These are phyloP conservation scores for Trypanosoma boissoni DNA, from an alignment of 208 protist genomes.

Conservation along the genomic window DNA sequence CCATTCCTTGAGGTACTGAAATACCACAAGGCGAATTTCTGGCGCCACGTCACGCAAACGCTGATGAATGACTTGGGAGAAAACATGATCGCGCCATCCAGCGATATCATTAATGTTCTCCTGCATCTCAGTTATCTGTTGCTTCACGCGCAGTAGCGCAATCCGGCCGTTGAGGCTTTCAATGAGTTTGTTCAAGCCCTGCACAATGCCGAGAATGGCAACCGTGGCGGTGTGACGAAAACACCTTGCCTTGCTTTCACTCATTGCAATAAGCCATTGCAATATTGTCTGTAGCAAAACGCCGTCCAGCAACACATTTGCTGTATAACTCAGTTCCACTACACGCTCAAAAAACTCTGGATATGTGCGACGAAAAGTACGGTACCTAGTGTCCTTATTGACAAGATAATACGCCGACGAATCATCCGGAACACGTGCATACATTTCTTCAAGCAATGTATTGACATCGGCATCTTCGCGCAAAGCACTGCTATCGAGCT, in stretches of 20 bases:
- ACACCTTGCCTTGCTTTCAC: conserved; percentile 81
- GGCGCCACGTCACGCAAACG: conserved; percentile 82
- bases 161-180: conserved; percentile 44
- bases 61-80: conserved; percentile 79
- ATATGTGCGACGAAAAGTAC: conserved; percentile 52
- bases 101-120: conserved; percentile 40
- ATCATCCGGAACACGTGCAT: conserved; percentile 64
- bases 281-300: conserved; percentile 50
- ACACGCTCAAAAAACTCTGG: conserved; percentile 62
- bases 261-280: conserved; percentile 87
- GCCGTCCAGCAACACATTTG: conserved; percentile 54
- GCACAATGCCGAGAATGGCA: conserved; percentile 59
- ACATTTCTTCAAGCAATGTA: conserved; percentile 82
- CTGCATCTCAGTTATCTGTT: conserved; percentile 47
- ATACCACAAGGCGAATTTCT: conserved; percentile 71
- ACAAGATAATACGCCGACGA: conserved; percentile 71
- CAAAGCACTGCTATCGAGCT: conserved; percentile 58
- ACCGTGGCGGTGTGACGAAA: conserved; percentile 86
- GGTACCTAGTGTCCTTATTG: conserved; percentile 75
- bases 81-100: conserved; percentile 70
- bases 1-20: conserved; percentile 74
- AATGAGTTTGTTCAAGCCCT: conserved; percentile 67
- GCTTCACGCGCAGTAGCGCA: conserved; percentile 37
- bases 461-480: conserved; percentile 58
- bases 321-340: conserved; percentile 50